phyloP scores from a whole-genome alignment of 2,329 filamentous ascomycete genomes.

The Aspergillus versicolor region DNA sequence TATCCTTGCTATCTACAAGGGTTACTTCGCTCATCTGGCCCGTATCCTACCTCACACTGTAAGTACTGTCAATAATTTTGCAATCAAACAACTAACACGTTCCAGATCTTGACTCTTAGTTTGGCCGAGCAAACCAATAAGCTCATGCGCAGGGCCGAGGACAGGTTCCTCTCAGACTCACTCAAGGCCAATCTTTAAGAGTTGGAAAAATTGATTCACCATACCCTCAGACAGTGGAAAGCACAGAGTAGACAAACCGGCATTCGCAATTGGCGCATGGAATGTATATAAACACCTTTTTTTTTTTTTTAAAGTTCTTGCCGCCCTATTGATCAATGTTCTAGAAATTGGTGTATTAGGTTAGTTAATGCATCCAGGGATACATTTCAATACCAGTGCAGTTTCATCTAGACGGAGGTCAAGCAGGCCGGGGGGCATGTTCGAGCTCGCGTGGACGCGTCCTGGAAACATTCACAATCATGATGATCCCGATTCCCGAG shows the following conservation, averaged over 20 bases:
- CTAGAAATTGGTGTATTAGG: constrained; percentile 12
- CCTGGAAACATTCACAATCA: background rate
- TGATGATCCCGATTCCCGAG: background rate
- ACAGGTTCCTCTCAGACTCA: constrained; percentile 51
- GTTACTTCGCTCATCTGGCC: constrained; percentile 90
- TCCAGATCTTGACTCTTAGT: constrained; percentile 78
- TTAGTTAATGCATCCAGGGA: constrained; percentile 5
- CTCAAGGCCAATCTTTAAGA: constrained; percentile 48
- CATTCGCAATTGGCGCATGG: constrained; percentile 10
- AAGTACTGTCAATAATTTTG: constrained; percentile 23
- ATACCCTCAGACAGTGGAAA: background rate
- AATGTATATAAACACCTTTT: constrained; percentile 19
- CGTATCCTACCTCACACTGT: constrained; percentile 90
- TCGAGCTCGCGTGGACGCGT: background rate
- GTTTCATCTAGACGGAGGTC: background rate
- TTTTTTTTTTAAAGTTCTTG: constrained; percentile 13
- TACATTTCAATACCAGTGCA: background rate
- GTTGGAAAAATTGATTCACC: background rate
- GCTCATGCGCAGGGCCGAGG: constrained; percentile 77
- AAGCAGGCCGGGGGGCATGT: background rate
- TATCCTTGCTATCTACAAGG: constrained; percentile 92
- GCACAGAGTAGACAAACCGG: background rate
- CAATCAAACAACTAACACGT: constrained; percentile 21
- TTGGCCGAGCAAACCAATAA: constrained; percentile 98
- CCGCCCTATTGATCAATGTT: constrained; percentile 9